These are phyloP conservation scores for Echites panduratus DNA, from an alignment of 257 asterid species.

Conservation along the genomic window DNA sequence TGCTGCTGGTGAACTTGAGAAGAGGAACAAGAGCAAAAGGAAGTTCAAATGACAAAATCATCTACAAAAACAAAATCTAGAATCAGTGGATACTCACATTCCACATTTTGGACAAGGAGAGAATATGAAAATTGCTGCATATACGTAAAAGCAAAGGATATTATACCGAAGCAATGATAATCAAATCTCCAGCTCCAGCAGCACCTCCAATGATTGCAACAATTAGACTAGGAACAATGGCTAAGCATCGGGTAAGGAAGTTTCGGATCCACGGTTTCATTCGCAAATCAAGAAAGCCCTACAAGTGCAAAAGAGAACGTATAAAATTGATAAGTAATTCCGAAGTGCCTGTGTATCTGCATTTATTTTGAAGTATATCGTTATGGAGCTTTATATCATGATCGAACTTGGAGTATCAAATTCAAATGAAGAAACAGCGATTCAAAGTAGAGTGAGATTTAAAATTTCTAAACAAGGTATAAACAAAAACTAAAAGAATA, in stretches of 20 bases:
- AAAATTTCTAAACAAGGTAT: not conserved
- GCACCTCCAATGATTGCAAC: slow-evolving; percentile 86
- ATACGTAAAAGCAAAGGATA: not conserved
- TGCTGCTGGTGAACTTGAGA: slow-evolving; percentile 93
- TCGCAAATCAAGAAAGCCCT: slow-evolving; percentile 93
- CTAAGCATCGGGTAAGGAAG: slow-evolving; percentile 76
- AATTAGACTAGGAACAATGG: slow-evolving; percentile 81
- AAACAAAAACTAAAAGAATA: not conserved
- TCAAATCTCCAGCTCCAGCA: slow-evolving; percentile 82
- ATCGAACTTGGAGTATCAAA: not conserved
- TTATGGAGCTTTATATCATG: not conserved
- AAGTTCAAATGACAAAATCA: slow-evolving; percentile 91
- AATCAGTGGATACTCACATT: not conserved
- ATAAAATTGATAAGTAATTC: not conserved
- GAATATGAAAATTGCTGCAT: not conserved
- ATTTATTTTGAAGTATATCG: not conserved
- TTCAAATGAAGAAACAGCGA: not conserved
- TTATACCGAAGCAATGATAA: slow-evolving; percentile 61
- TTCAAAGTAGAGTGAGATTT: not conserved
- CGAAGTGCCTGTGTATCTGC: not conserved
- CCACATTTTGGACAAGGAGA: not conserved
- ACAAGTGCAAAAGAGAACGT: slow-evolving; percentile 10
- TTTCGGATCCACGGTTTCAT: slow-evolving; percentile 91
- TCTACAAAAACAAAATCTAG: slow-evolving; percentile 34
- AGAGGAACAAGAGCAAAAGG: slow-evolving; percentile 95